Evolutionary conservation across 2,329 filamentous ascomycete species (phyloP).

Genomic region (Monosporascus sp.): DNA sequence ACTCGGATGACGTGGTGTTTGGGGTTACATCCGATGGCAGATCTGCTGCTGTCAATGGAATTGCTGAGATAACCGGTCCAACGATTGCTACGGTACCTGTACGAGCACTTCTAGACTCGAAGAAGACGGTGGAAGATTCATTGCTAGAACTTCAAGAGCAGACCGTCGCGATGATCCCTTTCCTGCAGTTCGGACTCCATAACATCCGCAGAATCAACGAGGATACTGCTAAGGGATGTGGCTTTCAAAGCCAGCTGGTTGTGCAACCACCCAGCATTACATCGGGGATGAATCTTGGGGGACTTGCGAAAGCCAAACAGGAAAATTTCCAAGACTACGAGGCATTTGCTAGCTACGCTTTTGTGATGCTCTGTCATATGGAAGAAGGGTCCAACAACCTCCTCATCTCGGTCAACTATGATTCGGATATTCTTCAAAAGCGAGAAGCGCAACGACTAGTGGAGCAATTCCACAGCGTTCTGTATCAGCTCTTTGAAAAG

Average conservation of each 20-base stretch:
- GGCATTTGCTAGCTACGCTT: constrained; percentile 28
- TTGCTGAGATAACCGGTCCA: constrained; percentile 16
- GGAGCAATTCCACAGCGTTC: too few relatives aligned
- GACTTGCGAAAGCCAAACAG: constrained; percentile 6
- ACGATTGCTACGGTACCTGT: constrained; percentile 39
- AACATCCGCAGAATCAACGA: constrained; percentile 36
- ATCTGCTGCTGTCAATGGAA: constrained; percentile 8
- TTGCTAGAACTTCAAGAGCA: constrained; percentile 41
- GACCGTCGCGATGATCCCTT: constrained; percentile 42
- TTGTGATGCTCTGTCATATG: too few relatives aligned
- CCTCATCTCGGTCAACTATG: too few relatives aligned
- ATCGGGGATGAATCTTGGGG: neutral
- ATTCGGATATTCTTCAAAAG: too few relatives aligned
- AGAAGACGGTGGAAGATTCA: constrained; percentile 30
- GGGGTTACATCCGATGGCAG: constrained; percentile 38
- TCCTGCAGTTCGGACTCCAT: constrained; percentile 43
- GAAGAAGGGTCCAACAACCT: too few relatives aligned
- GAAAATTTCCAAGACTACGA: constrained; percentile 10
- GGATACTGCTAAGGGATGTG: constrained; percentile 31
- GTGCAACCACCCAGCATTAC: constrained; percentile 23
- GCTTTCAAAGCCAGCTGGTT: constrained; percentile 35
- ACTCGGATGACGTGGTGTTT: constrained; percentile 33
- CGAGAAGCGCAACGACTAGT: too few relatives aligned
- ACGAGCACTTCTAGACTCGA: constrained; percentile 27
- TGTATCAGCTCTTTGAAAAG: too few relatives aligned